Conservation (phyloP, 495 filamentous ascomycete species). For the Trichoderma parareesei region DNA sequence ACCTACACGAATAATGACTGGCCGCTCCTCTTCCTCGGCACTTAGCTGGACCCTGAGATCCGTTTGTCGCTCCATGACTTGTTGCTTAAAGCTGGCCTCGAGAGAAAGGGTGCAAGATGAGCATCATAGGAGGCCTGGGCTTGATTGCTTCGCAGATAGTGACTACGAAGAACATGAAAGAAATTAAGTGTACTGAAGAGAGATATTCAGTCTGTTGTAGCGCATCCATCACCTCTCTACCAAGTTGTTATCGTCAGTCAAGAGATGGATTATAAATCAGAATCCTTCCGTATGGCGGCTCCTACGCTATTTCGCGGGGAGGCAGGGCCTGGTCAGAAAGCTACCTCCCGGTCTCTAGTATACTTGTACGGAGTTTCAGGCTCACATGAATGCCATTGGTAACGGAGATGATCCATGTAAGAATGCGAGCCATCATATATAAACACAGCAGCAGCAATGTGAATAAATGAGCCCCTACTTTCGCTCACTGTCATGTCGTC, state of each 20-base stretch:
- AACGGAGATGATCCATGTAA: no score
- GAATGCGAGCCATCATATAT: no score
- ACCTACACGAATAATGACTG: neutral
- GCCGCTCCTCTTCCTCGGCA: neutral
- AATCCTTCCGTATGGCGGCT: constrained; percentile 1
- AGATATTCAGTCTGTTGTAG: neutral
- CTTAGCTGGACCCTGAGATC: neutral
- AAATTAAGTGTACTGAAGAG: neutral
- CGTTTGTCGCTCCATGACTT: neutral
- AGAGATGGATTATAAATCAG: constrained; percentile 5
- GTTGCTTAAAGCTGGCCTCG: neutral
- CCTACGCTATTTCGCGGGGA: neutral
- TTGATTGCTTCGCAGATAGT: neutral
- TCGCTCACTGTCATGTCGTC: no score
- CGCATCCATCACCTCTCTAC: neutral
- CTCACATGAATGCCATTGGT: no score
- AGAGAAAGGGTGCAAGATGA: constrained; percentile 2
- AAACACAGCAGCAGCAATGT: no score
- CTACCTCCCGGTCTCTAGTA: no score
- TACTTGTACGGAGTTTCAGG: no score
- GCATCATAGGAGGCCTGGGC: neutral
- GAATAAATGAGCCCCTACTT: no score
- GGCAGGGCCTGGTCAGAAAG: no score
- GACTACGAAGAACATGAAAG: neutral
- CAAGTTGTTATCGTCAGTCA: neutral